Evolutionary conservation across 2,329 filamentous ascomycete species (phyloP).

Genomic region (Ophiostoma tasmaniense): DNA sequence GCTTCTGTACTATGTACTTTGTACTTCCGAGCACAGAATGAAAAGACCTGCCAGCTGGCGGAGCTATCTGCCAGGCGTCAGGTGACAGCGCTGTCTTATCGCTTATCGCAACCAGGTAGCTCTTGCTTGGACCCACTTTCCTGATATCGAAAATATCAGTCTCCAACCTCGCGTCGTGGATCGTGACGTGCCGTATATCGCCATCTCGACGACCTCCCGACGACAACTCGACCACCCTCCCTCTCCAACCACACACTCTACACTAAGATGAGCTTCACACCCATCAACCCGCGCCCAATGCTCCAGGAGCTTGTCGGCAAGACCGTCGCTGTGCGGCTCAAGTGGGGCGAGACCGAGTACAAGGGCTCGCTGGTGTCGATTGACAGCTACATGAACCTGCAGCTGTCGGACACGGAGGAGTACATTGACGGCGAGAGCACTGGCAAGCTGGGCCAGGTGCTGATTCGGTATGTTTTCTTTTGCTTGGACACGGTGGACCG

Average conservation of each 20-base stretch:
- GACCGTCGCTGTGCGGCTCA: constrained; percentile 82
- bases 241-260: not conserved
- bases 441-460: constrained; percentile 76
- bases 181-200: not conserved
- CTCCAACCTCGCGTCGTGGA: constrained; percentile 14
- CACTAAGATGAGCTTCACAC: constrained; percentile 55
- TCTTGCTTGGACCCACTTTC: constrained; percentile 6
- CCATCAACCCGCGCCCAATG: constrained; percentile 93
- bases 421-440: constrained; percentile 82
- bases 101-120: constrained; percentile 5
- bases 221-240: not conserved
- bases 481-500: no score
- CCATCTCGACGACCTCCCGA: not conserved
- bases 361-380: constrained; percentile 81
- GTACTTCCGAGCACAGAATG: not conserved
- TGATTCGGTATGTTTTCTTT: constrained; percentile 62
- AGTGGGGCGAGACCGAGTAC: constrained; percentile 98
- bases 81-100: not conserved
- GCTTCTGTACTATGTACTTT: not conserved
- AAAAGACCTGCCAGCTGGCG: not conserved
- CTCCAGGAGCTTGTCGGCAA: constrained; percentile 90
- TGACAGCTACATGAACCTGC: constrained; percentile 98
- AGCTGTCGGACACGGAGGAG: constrained; percentile 84
- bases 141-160: constrained; percentile 6
- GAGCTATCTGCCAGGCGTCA: not conserved